Evolutionary conservation across 306 rosid species (phyloP).

Genomic region (Dalbergia oliveri): DNA sequence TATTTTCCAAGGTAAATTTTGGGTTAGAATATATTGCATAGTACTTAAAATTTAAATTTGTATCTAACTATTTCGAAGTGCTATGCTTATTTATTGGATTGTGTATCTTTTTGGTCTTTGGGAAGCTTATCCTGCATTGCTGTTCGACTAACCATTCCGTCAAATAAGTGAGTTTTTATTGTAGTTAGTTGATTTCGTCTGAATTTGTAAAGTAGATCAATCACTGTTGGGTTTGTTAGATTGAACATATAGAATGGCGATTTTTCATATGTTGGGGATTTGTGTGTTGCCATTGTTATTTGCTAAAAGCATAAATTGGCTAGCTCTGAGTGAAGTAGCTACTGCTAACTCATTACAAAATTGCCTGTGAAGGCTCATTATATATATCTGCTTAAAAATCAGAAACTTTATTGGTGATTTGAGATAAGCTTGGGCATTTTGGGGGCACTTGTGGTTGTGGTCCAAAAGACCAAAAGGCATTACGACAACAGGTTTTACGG

Average conservation of each 20-base stretch:
- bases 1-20: not conserved
- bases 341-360: not conserved
- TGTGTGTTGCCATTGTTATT: not conserved
- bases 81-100: not conserved
- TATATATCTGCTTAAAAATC: not conserved
- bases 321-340: not conserved
- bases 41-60: not conserved
- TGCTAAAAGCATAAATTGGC: not conserved
- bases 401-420: not conserved
- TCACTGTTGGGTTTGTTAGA: not conserved
- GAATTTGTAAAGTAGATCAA: not conserved
- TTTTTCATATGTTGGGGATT: not conserved
- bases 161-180: no score
- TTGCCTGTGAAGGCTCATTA: not conserved
- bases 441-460: not conserved
- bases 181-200: not conserved
- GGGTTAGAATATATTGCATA: not conserved
- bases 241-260: not conserved
- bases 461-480: no score
- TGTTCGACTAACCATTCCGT: no score
- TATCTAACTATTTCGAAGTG: not conserved
- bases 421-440: conserved; percentile 25
- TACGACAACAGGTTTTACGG: no score
- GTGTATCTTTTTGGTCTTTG: not conserved
- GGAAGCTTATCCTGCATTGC: not conserved